These are phyloP conservation scores for Linum trigynum DNA, from an alignment of 345 rosid genomes.

Conservation along the genomic window DNA sequence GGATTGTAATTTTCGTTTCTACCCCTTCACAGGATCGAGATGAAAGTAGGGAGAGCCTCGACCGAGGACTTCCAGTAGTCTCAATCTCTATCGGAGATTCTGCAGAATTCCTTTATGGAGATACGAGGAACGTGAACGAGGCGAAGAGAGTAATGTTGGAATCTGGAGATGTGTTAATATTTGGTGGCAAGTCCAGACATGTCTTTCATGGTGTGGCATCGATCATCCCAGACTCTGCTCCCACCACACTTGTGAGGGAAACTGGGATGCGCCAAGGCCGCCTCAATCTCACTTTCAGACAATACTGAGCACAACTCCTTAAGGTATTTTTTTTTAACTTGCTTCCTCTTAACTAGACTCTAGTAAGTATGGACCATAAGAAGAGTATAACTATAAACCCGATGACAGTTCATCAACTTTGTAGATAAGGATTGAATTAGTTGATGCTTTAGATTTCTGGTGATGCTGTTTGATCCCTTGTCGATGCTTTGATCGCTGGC, in stretches of 20 bases:
- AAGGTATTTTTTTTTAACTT: not conserved
- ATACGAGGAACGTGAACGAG: conserved; percentile 8
- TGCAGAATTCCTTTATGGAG: conserved; percentile 15
- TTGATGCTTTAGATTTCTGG: not conserved
- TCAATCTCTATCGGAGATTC: conserved; percentile 13
- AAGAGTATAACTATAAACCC: too few species aligned
- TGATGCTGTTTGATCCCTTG: too few species aligned
- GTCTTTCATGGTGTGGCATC: conserved; percentile 13
- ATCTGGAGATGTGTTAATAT: conserved; percentile 18
- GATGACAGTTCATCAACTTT: too few species aligned
- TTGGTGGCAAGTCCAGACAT: conserved; percentile 15
- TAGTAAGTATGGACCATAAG: too few species aligned
- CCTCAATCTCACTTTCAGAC: conserved; percentile 19
- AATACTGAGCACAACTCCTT: not conserved
- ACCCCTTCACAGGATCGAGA: conserved; percentile 13
- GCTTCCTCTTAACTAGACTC: too few species aligned
- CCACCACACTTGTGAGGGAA: conserved; percentile 5
- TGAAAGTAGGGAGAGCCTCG: conserved; percentile 10
- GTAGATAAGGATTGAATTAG: not conserved
- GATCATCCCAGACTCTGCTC: conserved; percentile 12
- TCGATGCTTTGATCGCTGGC: too few species aligned
- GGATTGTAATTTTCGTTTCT: not conserved
- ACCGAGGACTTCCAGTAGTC: conserved; percentile 12
- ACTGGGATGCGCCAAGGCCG: conserved; percentile 12
- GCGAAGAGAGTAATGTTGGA: conserved; percentile 10